Percentiles rank a stretch among this genome's conserved stretches.
Conservation (phyloP, 805 yeast species). For the Blastobotrys parvus region DNA sequence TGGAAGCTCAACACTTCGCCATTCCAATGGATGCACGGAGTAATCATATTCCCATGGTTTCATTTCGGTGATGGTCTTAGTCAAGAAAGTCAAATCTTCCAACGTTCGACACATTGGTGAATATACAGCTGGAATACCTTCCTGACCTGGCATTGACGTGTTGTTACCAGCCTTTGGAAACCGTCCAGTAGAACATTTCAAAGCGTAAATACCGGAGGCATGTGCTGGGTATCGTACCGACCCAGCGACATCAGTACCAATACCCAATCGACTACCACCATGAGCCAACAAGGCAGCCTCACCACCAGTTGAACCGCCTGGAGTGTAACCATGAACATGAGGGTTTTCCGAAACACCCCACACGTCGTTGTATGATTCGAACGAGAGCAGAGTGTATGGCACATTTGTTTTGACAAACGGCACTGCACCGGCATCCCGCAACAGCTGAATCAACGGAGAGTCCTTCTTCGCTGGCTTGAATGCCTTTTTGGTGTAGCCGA, state of each 20-base stretch:
- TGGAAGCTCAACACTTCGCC: conserved; percentile 37
- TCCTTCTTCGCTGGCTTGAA: conserved; percentile 36
- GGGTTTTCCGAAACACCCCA: conserved; percentile 47
- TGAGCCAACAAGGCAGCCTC: conserved; percentile 41
- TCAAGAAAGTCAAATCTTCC: conserved; percentile 42
- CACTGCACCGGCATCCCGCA: conserved; percentile 47
- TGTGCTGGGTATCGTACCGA: conserved; percentile 49
- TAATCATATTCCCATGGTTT: conserved; percentile 53
- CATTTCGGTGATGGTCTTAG: conserved; percentile 37
- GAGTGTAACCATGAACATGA: conserved; percentile 34
- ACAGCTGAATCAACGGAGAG: conserved; percentile 33
- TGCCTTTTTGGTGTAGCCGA: conserved; percentile 37
- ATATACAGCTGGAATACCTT: conserved; percentile 37
- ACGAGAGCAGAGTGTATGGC: conserved; percentile 48
- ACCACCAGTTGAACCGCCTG: conserved; percentile 52
- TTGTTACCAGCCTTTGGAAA: conserved; percentile 37
- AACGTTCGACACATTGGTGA: conserved; percentile 40
- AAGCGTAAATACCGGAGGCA: conserved; percentile 42
- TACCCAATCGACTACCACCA: conserved; percentile 43
- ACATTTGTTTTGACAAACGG: conserved; percentile 49
- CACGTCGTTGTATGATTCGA: conserved; percentile 47
- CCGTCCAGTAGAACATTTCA: conserved; percentile 43
- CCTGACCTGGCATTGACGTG: conserved; percentile 38
- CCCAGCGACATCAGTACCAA: conserved; percentile 53
- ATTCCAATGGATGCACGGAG: conserved; percentile 39